phyloP scores from a whole-genome alignment of 306 rosid genomes.

The Quercus gilva region DNA sequence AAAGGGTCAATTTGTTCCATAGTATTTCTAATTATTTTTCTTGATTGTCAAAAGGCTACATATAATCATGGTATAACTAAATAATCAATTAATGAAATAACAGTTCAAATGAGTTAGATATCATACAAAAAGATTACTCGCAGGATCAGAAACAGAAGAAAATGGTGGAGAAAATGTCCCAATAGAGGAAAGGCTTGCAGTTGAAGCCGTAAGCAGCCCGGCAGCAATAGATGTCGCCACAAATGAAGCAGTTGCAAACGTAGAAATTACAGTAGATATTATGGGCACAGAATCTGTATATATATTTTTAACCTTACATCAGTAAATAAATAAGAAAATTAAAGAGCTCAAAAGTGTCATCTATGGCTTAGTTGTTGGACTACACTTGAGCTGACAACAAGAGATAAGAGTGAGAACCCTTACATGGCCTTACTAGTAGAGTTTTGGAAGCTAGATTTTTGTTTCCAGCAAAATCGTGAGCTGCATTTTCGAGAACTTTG shows the following conservation, averaged over 20 bases:
- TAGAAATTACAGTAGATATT: conserved; percentile 52
- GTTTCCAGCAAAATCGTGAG: conserved; percentile 81
- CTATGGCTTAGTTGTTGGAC: not conserved
- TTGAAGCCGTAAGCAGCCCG: conserved; percentile 73
- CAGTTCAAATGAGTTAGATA: conserved; percentile 18
- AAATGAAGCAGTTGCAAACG: conserved; percentile 60
- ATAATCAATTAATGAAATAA: not conserved
- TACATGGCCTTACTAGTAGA: conserved; percentile 89
- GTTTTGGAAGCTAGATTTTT: conserved; percentile 77
- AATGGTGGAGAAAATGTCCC: conserved; percentile 46
- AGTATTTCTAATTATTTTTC: not conserved
- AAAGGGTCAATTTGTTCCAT: not conserved
- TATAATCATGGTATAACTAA: not conserved
- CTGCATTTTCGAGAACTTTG: conserved; percentile 66
- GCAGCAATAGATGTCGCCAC: conserved; percentile 59
- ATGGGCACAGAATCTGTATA: conserved; percentile 66
- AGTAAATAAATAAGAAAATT: not conserved
- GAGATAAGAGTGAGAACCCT: conserved; percentile 20
- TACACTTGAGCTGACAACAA: conserved; percentile 7
- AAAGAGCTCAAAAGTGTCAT: not conserved
- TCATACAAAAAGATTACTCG: conserved; percentile 76
- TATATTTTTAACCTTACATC: not conserved
- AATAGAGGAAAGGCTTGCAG: conserved; percentile 72
- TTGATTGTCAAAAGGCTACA: not conserved
- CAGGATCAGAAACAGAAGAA: conserved; percentile 63